These are phyloP conservation scores for Fragilaria radians DNA, from an alignment of 108 stramenopile species.

Conservation along the genomic window DNA sequence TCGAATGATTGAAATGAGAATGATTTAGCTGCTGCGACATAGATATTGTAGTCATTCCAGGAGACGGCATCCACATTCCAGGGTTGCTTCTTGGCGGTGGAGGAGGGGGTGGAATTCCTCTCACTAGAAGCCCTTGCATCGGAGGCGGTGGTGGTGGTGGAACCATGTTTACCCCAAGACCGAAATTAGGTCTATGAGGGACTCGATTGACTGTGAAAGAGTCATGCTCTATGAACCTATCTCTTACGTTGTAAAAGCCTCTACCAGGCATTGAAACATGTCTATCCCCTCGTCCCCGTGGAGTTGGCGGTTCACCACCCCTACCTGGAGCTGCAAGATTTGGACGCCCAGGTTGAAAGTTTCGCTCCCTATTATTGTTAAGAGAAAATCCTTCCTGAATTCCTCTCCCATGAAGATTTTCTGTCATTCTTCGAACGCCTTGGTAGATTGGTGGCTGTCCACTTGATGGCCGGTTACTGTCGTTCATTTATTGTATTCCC, in stretches of 20 bases:
- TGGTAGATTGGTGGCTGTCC: neutral
- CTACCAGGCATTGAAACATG: neutral
- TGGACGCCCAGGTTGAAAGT: constrained; percentile 4
- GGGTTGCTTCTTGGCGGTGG: constrained; percentile 11
- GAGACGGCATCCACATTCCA: neutral
- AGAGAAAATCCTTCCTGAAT: neutral
- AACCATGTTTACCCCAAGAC: neutral
- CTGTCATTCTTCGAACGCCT: neutral
- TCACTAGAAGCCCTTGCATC: neutral
- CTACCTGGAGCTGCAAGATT: constrained; percentile 1
- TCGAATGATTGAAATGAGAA: neutral
- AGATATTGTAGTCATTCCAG: neutral
- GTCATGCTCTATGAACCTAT: neutral
- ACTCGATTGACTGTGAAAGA: neutral
- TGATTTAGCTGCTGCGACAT: neutral
- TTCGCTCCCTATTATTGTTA: neutral
- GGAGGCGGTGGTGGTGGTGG: constrained; percentile 11
- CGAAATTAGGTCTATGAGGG: neutral
- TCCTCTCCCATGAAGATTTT: neutral
- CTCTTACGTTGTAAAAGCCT: neutral
- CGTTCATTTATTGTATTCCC: too few species aligned
- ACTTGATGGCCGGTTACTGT: neutral
- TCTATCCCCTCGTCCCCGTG: constrained; percentile 9
- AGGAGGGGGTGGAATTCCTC: constrained; percentile 10
- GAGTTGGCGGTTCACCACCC: constrained; percentile 1